Evolutionary conservation across 176 grass and related monocot genomes (phyloP), one percentile per base, ranked within the genome.

Genomic region (Carex pumila): DNA sequence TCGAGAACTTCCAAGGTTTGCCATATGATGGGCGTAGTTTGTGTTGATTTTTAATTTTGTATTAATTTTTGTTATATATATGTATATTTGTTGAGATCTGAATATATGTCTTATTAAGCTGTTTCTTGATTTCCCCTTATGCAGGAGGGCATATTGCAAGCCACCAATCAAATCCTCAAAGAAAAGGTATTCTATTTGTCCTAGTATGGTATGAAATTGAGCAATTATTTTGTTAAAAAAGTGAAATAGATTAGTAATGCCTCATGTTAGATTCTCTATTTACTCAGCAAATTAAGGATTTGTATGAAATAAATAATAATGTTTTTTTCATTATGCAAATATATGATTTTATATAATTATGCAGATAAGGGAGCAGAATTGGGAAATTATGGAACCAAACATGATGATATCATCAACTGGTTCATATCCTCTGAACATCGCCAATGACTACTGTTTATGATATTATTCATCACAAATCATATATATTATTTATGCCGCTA

Each of bases 111-210:
- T 25, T 0, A 25, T 25, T 25, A 25, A 25, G 25, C 0, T 25
- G 25, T 25, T 25, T 10, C 71, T 36, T 61, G 32, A 3, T 73
- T 11, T 90, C 31, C 80, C 2, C 36, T 82, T 83, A 84, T 81
- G 52, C 91, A 97, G 94, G 91, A 90, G 79, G 91, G 89, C 49
- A 85, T 89, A 67, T 22, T 97, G 79, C 86, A 90, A 83, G 81
- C 86, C 79, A 66, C 89, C 4, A 97, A 94, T 79, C 70, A 84
- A 41, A 83, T 93, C 58, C 89, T 97, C 86, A 87, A 85, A 87
- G 84, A 88, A 88, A 97, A 90, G 91, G 89, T 94, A 90, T 8
- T 86, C 19, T 54, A 13, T 71, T 37, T 15, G 5, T 81, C 50
- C 15, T 70, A 70, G 11, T 12, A 37, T 68, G 65, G 34, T 67